phyloP scores from a whole-genome alignment of 2,329 filamentous ascomycete species.

The Cytospora leucostoma region DNA sequence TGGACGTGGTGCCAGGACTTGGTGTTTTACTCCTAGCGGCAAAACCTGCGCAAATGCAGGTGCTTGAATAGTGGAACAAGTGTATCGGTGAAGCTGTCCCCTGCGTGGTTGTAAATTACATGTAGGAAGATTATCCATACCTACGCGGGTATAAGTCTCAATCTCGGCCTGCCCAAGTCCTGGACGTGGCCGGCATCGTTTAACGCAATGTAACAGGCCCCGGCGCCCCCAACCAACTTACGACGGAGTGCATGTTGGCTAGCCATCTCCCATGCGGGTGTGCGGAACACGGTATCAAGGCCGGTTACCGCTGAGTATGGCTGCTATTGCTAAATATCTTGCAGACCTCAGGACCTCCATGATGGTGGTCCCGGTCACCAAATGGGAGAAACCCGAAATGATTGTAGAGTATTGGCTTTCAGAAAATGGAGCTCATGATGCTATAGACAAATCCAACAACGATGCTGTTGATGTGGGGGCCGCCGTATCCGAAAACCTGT shows the following conservation, averaged over 20 bases:
- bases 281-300: background rate
- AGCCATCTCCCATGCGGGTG: background rate
- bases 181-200: background rate
- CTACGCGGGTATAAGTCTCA: background rate
- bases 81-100: too few relatives aligned
- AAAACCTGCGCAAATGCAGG: background rate
- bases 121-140: background rate
- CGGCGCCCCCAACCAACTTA: background rate
- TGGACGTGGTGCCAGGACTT: background rate
- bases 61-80: background rate
- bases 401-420: conserved; percentile 25
- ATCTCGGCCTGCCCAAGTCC: background rate
- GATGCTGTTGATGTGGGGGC: conserved; percentile 19
- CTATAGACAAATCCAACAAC: conserved; percentile 31
- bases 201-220: background rate
- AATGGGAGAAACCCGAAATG: background rate
- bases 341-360: background rate
- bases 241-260: background rate
- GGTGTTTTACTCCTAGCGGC: background rate
- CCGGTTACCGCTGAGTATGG: background rate
- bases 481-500: conserved; percentile 28
- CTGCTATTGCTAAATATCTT: background rate
- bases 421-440: conserved; percentile 27
- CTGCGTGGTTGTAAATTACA: background rate
- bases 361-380: background rate